Evolutionary conservation across 2,329 filamentous ascomycete genomes (phyloP).

Genomic region (Fusarium chaquense): DNA sequence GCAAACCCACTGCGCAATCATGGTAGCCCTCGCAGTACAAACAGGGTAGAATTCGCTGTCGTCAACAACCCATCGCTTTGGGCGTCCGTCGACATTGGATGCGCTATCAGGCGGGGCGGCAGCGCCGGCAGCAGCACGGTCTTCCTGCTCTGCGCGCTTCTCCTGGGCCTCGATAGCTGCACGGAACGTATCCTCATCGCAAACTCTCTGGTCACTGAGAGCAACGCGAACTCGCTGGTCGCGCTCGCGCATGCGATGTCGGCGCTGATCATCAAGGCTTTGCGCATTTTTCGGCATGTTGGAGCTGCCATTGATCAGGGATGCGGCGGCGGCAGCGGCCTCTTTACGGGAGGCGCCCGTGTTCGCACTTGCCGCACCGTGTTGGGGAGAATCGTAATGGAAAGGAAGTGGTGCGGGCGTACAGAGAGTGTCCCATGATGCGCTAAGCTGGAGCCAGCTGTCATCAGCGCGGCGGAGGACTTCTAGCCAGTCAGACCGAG

Average conservation of each 20-base stretch:
- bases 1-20: conserved; percentile 76
- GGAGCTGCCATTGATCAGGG: conserved; percentile 34
- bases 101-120: not conserved
- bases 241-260: conserved; percentile 70
- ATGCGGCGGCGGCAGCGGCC: conserved; percentile 42
- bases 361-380: conserved; percentile 1
- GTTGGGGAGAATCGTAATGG: conserved; percentile 29
- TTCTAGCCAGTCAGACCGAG: conserved; percentile 84
- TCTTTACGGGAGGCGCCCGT: conserved; percentile 12
- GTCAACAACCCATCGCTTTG: conserved; percentile 72
- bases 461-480: conserved; percentile 73
- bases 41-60: conserved; percentile 77
- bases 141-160: conserved; percentile 63
- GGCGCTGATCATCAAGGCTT: conserved; percentile 62
- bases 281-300: conserved; percentile 45
- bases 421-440: conserved; percentile 79
- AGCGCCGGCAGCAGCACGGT: conserved; percentile 2
- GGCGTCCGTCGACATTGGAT: not conserved
- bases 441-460: conserved; percentile 75
- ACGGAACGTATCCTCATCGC: conserved; percentile 74
- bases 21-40: conserved; percentile 75
- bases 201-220: conserved; percentile 74
- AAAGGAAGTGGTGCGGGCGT: conserved; percentile 66
- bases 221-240: conserved; percentile 76
- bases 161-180: conserved; percentile 72